Base-by-base conservation (phyloP, 495 filamentous ascomycete genomes). In the Rhypophila decipiens region DNA sequence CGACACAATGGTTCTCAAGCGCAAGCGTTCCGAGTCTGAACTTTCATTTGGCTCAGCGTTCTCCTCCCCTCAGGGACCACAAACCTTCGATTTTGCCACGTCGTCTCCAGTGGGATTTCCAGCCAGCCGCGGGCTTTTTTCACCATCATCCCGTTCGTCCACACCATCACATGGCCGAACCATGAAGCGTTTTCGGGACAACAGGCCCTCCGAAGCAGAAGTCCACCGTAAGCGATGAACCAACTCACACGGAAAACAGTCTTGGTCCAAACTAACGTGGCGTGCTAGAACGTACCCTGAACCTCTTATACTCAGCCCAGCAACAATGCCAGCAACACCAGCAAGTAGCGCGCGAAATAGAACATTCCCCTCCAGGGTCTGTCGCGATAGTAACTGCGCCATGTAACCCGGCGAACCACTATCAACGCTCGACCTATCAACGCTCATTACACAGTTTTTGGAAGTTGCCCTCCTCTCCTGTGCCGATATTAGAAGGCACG, bases 21-120 rank as follows among this genome's bases (percentile, higher is more conserved):
- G 73, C 55, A 76, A 75, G 64, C 60, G 73, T 17, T 76, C 73
- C 60, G 70, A 70, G 39, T 70, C 69, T n/a, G 70, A 73, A 45
- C 49, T 73, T 47, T 73, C 68, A 42, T 63, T 67, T 19, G 63
- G 56, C 36, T 60, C 67, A 24, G 39, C 61, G 27, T 67, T 68
- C 53, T 61, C 61, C 21, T 72, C 68, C 11, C 57, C 70, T 0
- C 46, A 61, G 5, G 54, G 57, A 22, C 44, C 58, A 7, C 58
- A 44, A 33, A 44, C 39, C 42, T 60, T 66, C 51, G 58, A 60
- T 38, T 61, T 65, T 22, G 13, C 7, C 7, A 13, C 27, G 7
- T 31, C 27, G 27, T 31, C 7, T 13, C 42, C 47, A 15, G 52
- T 57, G n/a, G 58, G 65, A 53, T 47, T 52, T 12, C 47, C 50